Evolutionary conservation across 768 basidiomycete genomes (phyloP), one percentile per base, ranked within the genome.

Genomic region (Coprinopsis cinerea): DNA sequence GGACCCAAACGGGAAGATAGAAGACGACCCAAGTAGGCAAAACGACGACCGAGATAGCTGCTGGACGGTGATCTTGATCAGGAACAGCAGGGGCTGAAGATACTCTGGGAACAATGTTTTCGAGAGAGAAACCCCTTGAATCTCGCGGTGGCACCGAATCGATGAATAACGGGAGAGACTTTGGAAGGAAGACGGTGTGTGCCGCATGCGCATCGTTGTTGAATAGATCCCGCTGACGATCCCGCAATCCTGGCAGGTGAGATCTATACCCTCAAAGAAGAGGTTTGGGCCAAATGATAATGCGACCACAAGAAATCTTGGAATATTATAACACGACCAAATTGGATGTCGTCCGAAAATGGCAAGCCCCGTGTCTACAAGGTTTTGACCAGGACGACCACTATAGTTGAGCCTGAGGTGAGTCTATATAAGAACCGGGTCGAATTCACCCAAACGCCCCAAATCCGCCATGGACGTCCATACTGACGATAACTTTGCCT

Each of bases 181-280:
- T n/a, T n/a, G n/a, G 41, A 20, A 6, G 18, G 41, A 10, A 17
- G 18, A 43, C 20, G 41, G 18, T 43, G 41, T 11, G 41, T 22
- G 17, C 22, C 18, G 41, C 41, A 43, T 43, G 41, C 6, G 11
- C 9, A 22, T 6, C 9, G 4, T 9, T 26, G 13, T 14, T 18
- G 13, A 40, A 40, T 13, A 40, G 37, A 18, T 18, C 37, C 37
- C 37, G 37, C 7, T 7, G 37, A 18, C 37, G 41, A 43, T 43
- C 41, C 41, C 36, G 36, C 36, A 39, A 39, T 18, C 11, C 6
- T 23, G 41, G 37, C 7, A 9, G 6, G 13, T 10, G 37, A 43
- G 41, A 43, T 43, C 41, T 43, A 43, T 17, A 43, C 41, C 41
- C 41, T 43, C 41, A 26, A 43, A 43, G 41, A 43, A 43, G 41